Evolutionary conservation across 495 filamentous ascomycete genomes (phyloP).

Genomic region (Cercophora newfieldiana): DNA sequence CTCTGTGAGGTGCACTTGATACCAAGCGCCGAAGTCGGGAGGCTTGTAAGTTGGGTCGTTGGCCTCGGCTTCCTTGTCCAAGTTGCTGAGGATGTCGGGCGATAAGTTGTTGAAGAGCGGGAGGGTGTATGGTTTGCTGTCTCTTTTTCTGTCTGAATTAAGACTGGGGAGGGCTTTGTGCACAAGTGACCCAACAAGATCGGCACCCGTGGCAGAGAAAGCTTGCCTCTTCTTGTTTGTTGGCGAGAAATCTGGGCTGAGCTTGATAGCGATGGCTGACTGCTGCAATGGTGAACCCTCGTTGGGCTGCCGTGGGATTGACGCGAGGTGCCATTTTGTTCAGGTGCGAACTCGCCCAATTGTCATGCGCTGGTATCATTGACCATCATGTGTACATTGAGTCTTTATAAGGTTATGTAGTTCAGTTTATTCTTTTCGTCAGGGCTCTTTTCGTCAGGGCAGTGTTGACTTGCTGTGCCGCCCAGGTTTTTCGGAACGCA

Average conservation of each 20-base stretch:
- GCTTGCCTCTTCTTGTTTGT: neutral
- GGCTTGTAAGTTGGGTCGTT: neutral
- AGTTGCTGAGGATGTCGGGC: neutral
- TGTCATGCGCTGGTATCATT: too few species aligned
- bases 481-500: too few species aligned
- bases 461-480: too few species aligned
- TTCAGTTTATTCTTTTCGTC: too few species aligned
- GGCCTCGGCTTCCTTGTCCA: neutral
- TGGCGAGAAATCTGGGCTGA: neutral
- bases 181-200: neutral
- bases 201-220: neutral
- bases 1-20: neutral
- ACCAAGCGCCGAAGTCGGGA: conserved; percentile 7
- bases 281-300: too few species aligned
- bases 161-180: neutral
- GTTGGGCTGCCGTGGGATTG: too few species aligned
- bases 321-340: too few species aligned
- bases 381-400: too few species aligned
- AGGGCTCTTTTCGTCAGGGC: too few species aligned
- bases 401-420: too few species aligned
- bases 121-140: neutral
- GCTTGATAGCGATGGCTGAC: conserved; percentile 8
- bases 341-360: too few species aligned
- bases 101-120: neutral
- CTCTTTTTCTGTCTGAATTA: neutral